Evolutionary conservation across 2,329 filamentous ascomycete genomes (phyloP), one percentile per base, ranked within the genome.

Genomic region (Colletotrichum costaricense): DNA sequence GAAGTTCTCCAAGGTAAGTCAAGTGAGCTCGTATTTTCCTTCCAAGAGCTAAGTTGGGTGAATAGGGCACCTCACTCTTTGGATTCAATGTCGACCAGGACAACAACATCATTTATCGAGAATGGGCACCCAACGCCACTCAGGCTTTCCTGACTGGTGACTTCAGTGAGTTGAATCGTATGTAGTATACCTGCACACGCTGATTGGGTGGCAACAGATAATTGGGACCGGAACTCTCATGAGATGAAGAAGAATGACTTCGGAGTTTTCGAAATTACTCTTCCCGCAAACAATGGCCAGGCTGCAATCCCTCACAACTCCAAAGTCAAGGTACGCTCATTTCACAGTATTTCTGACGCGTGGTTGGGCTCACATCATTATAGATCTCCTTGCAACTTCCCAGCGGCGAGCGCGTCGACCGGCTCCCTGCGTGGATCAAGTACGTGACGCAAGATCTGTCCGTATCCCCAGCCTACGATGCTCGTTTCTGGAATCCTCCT

Each of bases 401-500:
- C 14, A 91, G 87, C 49, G 94, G 95, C 73, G 93, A 97, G 80
- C 90, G 93, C 77, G 91, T 96, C 77, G 96, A 98, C 84, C 92
- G 96, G 77, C 86, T 99, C 65, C 97, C 97, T 30, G 94, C 95
- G 33, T 99, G 97, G 97, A 98, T 98, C 86, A 98, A 93, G 81
- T 95, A 97, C 79, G 97, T 98, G 65, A 98, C 96, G 0, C 97
- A 99, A 83, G 95, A 99, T 76, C 88, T 98, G 58, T 89, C 86
- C 12, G 92, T 98, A 28, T 98, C 96, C 11, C 95, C 96, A 7
- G 93, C 94, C 30, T 99, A 98, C 83, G 97, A 99, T 82, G 95
- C 94, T 28, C 91, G 95, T 65, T 98, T 99, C 86, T 99, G 97
- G 97, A 98, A 98, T 81, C 97, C 97, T 42, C 95, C 95, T 3